Evolutionary conservation across 192 early-diverging fungal genomes (phyloP), one percentile per base, ranked within the genome.

Genomic region (Coemansia sp.): DNA sequence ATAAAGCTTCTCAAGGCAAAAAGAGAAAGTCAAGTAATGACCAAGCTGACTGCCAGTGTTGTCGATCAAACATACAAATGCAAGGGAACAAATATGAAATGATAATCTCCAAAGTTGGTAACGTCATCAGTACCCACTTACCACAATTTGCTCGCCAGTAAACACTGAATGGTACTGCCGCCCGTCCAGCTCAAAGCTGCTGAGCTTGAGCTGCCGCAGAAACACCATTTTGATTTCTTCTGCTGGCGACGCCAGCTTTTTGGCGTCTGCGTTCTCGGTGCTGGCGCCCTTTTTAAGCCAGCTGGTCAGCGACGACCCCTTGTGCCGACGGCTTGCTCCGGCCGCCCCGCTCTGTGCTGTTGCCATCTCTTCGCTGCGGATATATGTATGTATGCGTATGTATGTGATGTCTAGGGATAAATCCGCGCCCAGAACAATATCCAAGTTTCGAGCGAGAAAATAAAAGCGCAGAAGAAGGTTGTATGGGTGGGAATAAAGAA

Each of bases 181-280:
- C 37, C 75, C 75, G 25, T 82, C 64, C 10, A 82, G 62, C 43
- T 77, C 75, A 22, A 77, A 31, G 54, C 68, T 71, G 62, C 80
- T 71, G 21, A 82, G 74, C 64, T 73, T 71, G 1, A 82, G 56
- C 54, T 77, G 69, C 27, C 71, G 63, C 58, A 82, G 61, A 48
- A 82, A 82, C 31, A 77, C 73, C 50, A 70, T 55, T 62, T 82
- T 82, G 67, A 82, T 75, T 43, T 75, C 80, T 56, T 82, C 80
- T 1, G 80, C 80, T 2, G 80, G 80, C 21, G 80, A 82, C 26
- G 75, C 80, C 27, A 82, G 71, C 62, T 82, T 82, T 29, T 77
- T 82, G 2, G 71, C 57, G 31, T 73, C 71, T 12, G 75, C 41
- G 12, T 7, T 43, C 5, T 64, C 67, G 11, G 41, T 19, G 22